Conservation (phyloP, 805 yeast genomes). For the Ogataea siamensis region DNA sequence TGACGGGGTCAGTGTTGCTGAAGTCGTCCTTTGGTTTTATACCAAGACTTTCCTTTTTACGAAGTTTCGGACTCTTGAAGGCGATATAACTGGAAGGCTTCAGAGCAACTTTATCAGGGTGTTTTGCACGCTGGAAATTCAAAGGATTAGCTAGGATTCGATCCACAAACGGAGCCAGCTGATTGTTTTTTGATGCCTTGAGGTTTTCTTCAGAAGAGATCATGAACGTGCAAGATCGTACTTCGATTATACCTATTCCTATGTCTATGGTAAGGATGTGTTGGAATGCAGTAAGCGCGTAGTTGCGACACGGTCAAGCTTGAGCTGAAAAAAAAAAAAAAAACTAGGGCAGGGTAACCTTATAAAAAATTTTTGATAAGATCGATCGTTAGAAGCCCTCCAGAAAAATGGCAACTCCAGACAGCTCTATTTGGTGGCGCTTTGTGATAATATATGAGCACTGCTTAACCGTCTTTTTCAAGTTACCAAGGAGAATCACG, state of each 20-base stretch:
- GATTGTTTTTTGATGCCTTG: constrained; percentile 9
- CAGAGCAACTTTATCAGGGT: constrained; percentile 46
- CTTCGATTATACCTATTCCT: background rate
- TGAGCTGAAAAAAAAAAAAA: constrained; percentile 1
- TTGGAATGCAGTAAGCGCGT: constrained; percentile 7
- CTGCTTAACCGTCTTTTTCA: background rate
- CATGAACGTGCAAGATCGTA: constrained; percentile 3
- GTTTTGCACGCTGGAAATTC: constrained; percentile 59
- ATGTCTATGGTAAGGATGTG: constrained; percentile 6
- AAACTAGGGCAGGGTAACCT: constrained; percentile 7
- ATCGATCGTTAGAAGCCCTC: constrained; percentile 3
- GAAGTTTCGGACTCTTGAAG: constrained; percentile 30
- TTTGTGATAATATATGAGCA: background rate
- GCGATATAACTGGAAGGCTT: constrained; percentile 48
- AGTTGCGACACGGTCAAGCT: constrained; percentile 8
- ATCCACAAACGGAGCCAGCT: constrained; percentile 55
- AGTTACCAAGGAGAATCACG: background rate
- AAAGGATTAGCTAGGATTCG: constrained; percentile 61
- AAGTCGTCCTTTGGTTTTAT: constrained; percentile 7
- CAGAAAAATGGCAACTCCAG: constrained; percentile 6
- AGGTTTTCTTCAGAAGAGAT: constrained; percentile 9
- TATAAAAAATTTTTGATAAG: constrained; percentile 10
- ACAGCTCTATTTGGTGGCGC: background rate
- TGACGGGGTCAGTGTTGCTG: background rate
- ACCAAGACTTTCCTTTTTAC: constrained; percentile 6